phyloP scores from a whole-genome alignment of 345 rosid species.

The Melastoma malabathricum region DNA sequence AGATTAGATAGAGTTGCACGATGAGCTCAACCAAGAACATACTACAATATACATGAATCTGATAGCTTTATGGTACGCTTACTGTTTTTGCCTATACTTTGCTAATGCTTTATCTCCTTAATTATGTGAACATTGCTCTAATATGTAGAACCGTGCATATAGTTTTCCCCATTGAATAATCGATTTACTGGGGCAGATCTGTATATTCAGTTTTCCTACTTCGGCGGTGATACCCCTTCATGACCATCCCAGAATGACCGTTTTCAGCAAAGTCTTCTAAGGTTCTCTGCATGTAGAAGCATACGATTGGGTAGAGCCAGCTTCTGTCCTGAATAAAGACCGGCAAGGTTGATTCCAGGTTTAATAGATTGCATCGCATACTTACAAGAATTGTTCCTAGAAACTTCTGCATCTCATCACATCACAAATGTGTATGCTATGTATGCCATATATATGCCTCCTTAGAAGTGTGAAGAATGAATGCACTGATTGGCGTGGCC shows the following conservation, averaged over 20 bases:
- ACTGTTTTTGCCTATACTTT: background rate
- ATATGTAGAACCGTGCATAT: too few relatives aligned
- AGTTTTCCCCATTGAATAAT: too few relatives aligned
- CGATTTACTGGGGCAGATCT: constrained; percentile 47
- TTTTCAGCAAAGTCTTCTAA: constrained; percentile 79
- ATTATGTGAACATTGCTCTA: too few relatives aligned
- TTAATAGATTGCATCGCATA: constrained; percentile 9
- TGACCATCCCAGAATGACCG: constrained; percentile 95
- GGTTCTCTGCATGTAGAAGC: constrained; percentile 93
- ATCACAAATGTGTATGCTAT: too few relatives aligned
- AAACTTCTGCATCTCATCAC: too few relatives aligned
- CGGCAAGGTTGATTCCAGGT: constrained; percentile 33
- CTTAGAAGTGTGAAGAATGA: background rate
- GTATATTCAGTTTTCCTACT: constrained; percentile 88
- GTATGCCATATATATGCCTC: too few relatives aligned
- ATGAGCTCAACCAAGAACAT: constrained; percentile 93
- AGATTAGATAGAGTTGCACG: constrained; percentile 39
- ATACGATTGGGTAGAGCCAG: constrained; percentile 93
- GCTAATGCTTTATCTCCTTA: too few relatives aligned
- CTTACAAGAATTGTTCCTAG: background rate
- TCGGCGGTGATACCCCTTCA: constrained; percentile 89
- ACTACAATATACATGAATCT: constrained; percentile 53
- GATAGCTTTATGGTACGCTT: constrained; percentile 51
- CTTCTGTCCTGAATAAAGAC: constrained; percentile 31
- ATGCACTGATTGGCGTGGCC: background rate